Base-by-base conservation (phyloP, 257 asterid genomes). In the Dorcoceras hygrometricum region DNA sequence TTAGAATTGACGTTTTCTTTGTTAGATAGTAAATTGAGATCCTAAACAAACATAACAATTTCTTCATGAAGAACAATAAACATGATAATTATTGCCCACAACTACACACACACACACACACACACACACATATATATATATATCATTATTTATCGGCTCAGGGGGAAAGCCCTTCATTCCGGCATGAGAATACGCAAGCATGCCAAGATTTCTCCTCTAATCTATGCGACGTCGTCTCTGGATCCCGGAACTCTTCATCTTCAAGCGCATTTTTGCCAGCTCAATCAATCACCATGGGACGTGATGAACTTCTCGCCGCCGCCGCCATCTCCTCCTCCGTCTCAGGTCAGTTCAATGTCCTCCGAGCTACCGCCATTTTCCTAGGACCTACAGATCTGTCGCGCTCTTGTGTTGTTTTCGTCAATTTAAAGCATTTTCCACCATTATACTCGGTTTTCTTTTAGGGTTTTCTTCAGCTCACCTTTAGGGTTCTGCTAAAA, bases 101-200 rank as follows among this genome's bases (percentile, higher is more conserved):
- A n/a, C n/a, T n/a, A n/a, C n/a, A n/a, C n/a, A n/a, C n/a, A n/a
- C n/a, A n/a, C n/a, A n/a, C n/a, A n/a, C n/a, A n/a, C n/a, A n/a
- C n/a, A n/a, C n/a, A n/a, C n/a, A n/a, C n/a, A n/a, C n/a, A n/a
- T n/a, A n/a, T n/a, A n/a, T n/a, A n/a, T n/a, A n/a, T n/a, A n/a
- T n/a, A n/a, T n/a, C n/a, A n/a, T n/a, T n/a, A n/a, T 29, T 29
- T 29, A 8, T 29, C 34, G 34, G 34, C 34, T 29, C 34, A 29
- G 8, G 9, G 34, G 34, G 9, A 18, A 16, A 18, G 23, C 57
- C 5, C 20, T 12, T 19, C 24, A 51, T 34, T 34, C 55, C 8
- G 46, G 62, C 81, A 80, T 80, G 88, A 80, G 86, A 74, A 83
- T 83, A 77, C 71, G 86, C 46, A 83, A 80, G 69, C 72, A 76